Evolutionary conservation across 768 basidiomycete genomes (phyloP).

Genomic region (Chalciporus piperatus): DNA sequence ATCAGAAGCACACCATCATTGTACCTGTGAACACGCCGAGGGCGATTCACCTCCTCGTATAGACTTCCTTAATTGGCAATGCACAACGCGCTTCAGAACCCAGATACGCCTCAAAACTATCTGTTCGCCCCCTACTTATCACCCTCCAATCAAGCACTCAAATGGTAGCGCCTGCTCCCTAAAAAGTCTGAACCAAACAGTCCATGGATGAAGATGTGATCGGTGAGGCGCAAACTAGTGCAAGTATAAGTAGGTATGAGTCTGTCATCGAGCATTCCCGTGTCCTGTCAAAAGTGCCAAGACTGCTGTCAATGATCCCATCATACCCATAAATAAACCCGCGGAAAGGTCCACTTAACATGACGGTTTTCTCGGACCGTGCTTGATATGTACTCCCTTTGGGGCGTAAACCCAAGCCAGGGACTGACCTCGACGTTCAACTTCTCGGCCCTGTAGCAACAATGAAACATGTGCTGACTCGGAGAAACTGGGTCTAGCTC

Average conservation of each 20-base stretch:
- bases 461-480: no score
- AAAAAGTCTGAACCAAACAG: background rate
- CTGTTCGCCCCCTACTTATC: background rate
- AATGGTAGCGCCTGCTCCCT: background rate
- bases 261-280: background rate
- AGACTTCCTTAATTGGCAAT: background rate
- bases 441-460: no score
- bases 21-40: background rate
- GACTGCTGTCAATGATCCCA: no score
- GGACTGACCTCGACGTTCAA: no score
- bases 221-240: no score
- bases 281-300: background rate
- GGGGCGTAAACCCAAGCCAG: no score
- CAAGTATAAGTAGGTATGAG: background rate
- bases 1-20: background rate
- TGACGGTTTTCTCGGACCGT: no score
- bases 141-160: background rate
- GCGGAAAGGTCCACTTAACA: no score
- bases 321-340: no score
- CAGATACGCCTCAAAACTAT: background rate
- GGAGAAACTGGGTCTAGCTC: background rate
- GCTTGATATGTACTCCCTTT: no score
- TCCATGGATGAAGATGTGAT: background rate
- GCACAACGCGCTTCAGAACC: background rate
- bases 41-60: background rate